Conservation (phyloP, 2,329 filamentous ascomycete genomes). For the Colletotrichum tanaceti region DNA sequence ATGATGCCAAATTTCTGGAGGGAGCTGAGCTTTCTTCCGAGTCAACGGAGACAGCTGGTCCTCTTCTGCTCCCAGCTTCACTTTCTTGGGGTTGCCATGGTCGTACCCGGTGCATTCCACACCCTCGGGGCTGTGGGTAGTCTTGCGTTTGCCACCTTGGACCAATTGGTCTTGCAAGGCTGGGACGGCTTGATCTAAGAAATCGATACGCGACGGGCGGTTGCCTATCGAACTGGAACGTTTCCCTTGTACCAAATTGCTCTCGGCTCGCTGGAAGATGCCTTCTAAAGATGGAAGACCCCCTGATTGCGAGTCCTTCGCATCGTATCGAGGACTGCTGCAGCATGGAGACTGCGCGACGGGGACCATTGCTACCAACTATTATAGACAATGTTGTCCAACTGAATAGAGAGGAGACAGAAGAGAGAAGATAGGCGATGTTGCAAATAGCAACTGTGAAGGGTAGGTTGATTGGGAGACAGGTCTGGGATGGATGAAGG, state of each 20-base stretch:
- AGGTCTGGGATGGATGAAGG: background rate
- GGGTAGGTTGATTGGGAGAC: background rate
- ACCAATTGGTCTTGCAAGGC: background rate
- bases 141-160: constrained; percentile 22
- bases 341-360: background rate
- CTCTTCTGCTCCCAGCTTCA: background rate
- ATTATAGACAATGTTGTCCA: background rate
- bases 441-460: constrained; percentile 24
- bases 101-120: background rate
- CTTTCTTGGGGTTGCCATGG: constrained; percentile 17
- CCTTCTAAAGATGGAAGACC: background rate
- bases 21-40: constrained; percentile 14
- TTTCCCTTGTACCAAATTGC: background rate
- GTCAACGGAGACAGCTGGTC: background rate
- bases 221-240: background rate
- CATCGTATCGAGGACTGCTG: constrained; percentile 3
- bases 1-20: constrained; percentile 73
- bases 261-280: background rate
- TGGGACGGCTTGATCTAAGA: background rate
- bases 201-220: background rate
- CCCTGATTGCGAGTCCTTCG: background rate
- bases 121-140: background rate
- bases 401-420: background rate
- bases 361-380: background rate
- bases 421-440: background rate